Evolutionary conservation across 2,329 filamentous ascomycete species (phyloP).

Genomic region (Nemania serpens): DNA sequence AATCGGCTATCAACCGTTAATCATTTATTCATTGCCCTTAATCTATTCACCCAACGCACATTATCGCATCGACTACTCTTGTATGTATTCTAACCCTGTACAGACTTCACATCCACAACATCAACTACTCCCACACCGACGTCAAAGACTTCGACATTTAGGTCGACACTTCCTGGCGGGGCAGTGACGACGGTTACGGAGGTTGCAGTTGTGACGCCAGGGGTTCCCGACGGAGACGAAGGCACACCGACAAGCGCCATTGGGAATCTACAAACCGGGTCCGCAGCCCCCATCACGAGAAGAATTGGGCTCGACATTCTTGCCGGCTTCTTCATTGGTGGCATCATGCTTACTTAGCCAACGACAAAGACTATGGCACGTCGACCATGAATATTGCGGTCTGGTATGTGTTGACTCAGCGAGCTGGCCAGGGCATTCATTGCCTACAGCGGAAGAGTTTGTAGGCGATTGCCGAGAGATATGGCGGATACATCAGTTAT

Average conservation of each 20-base stretch:
- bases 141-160: constrained; percentile 38
- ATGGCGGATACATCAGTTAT: neutral
- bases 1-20: too few species aligned
- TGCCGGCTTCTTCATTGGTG: constrained; percentile 36
- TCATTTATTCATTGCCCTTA: neutral
- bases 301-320: constrained; percentile 31
- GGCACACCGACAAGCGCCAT: constrained; percentile 13
- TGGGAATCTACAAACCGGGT: constrained; percentile 37
- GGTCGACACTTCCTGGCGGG: constrained; percentile 38
- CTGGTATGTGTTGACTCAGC: neutral
- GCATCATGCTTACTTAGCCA: constrained; percentile 30
- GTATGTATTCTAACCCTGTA: constrained; percentile 16
- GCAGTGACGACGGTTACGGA: constrained; percentile 40
- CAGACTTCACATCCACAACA: constrained; percentile 29
- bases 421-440: neutral
- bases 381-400: neutral
- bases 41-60: neutral
- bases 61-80: neutral
- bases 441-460: neutral
- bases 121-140: constrained; percentile 28
- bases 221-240: constrained; percentile 26
- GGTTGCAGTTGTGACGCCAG: constrained; percentile 36
- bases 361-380: neutral
- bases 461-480: neutral
- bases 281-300: constrained; percentile 21